These are phyloP conservation scores for Pichia sp. DNA, from an alignment of 1,139 yeast genomes.

Conservation along the genomic window DNA sequence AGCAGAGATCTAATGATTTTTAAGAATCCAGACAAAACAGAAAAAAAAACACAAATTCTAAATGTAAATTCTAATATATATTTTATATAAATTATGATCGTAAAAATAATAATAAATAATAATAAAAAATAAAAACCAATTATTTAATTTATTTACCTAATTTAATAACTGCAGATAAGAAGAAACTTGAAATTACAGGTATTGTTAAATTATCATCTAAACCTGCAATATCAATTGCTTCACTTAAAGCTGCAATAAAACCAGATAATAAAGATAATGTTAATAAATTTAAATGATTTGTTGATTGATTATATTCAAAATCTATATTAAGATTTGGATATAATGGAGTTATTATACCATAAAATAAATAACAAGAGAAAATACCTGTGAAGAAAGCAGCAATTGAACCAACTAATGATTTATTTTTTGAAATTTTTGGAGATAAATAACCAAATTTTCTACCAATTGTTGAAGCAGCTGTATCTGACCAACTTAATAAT, in stretches of 20 bases:
- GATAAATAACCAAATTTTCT: constrained; percentile 78
- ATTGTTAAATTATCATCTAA: constrained; percentile 92
- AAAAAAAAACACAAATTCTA: too few relatives aligned
- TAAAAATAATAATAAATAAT: not conserved
- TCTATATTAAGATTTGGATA: constrained; percentile 43
- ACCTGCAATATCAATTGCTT: constrained; percentile 65
- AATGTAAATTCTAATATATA: too few relatives aligned
- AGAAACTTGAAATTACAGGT: constrained; percentile 44
- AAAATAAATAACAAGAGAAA: constrained; percentile 55
- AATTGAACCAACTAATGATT: constrained; percentile 80
- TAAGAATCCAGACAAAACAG: constrained; percentile 11
- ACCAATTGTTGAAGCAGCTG: constrained; percentile 94
- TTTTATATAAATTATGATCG: too few relatives aligned
- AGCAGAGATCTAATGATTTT: constrained; percentile 28
- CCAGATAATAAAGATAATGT: constrained; percentile 62
- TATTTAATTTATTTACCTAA: constrained; percentile 5
- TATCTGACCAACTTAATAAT: constrained; percentile 91
- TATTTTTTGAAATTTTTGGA: constrained; percentile 64
- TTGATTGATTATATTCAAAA: constrained; percentile 55
- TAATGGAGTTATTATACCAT: constrained; percentile 64
- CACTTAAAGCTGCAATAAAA: constrained; percentile 75
- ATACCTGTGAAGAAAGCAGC: constrained; percentile 82
- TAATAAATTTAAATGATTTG: constrained; percentile 50
- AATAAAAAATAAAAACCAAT: not conserved
- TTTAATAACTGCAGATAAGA: constrained; percentile 9